Conservation (phyloP, 202 grass and related monocot species). For the Carex sylvatica region DNA sequence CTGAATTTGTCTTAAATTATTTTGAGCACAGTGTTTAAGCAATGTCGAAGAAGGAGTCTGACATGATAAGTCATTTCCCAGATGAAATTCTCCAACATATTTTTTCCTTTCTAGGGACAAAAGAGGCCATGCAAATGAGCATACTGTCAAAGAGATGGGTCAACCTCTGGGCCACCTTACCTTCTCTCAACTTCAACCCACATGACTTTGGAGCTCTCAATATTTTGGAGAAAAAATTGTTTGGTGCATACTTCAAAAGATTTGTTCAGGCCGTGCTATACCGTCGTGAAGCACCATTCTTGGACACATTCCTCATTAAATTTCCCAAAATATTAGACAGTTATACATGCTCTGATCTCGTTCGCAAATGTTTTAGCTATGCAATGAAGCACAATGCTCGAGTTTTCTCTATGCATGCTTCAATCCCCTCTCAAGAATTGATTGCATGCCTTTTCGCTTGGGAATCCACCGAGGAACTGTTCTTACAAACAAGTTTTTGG, state of each 20-base stretch:
- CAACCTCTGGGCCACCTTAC: not conserved
- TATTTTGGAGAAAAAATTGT: not conserved
- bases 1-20: too few relatives aligned
- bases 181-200: not conserved
- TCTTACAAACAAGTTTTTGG: not conserved
- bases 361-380: not conserved
- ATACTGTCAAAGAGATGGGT: constrained; percentile 12
- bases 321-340: not conserved
- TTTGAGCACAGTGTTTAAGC: too few relatives aligned
- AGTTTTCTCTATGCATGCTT: not conserved
- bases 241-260: not conserved
- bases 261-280: not conserved
- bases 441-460: not conserved
- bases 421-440: not conserved
- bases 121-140: not conserved
- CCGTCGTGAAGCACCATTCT: not conserved
- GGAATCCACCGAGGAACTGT: not conserved
- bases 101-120: not conserved
- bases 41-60: too few relatives aligned
- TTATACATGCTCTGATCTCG: not conserved
- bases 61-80: not conserved
- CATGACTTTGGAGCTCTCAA: too few relatives aligned
- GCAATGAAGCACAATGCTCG: not conserved
- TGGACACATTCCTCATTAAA: not conserved
- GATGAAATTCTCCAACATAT: not conserved